phyloP scores from a whole-genome alignment of 2,329 filamentous ascomycete species.

The Chalaropsis ovoidea region DNA sequence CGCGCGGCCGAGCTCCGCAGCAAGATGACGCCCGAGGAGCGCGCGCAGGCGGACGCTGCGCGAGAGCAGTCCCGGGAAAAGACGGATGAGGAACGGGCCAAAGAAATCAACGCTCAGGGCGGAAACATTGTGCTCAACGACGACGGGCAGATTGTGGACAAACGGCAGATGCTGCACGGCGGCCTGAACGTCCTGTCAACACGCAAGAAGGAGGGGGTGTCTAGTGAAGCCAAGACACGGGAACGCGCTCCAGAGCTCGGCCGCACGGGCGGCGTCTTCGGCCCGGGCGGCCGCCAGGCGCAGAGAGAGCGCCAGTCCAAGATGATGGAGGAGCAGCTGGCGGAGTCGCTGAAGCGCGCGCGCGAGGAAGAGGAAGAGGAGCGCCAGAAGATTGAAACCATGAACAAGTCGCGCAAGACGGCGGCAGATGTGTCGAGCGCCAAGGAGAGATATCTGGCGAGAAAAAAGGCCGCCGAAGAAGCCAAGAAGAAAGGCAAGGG shows the following conservation, averaged over 20 bases:
- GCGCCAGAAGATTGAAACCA: constrained; percentile 50
- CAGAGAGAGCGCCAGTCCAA: constrained; percentile 65
- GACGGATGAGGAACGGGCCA: constrained; percentile 53
- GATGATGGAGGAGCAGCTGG: constrained; percentile 70
- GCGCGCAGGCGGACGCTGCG: constrained; percentile 29
- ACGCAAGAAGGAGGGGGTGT: constrained; percentile 8
- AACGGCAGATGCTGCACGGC: constrained; percentile 64
- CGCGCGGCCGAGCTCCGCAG: constrained; percentile 52
- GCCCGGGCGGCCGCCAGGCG: constrained; percentile 40
- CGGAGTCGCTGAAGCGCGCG: constrained; percentile 59
- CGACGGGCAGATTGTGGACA: constrained; percentile 73
- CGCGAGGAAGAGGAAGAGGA: constrained; percentile 57
- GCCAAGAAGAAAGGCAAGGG: constrained; percentile 42
- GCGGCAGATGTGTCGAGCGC: constrained; percentile 65
- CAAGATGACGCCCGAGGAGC: constrained; percentile 35
- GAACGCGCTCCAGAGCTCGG: constrained; percentile 21
- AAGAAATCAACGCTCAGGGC: constrained; percentile 54
- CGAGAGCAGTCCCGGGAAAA: constrained; percentile 36
- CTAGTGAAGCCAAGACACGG: constrained; percentile 10
- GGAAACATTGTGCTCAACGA: constrained; percentile 62
- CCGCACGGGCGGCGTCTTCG: constrained; percentile 33
- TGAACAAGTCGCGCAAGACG: constrained; percentile 68
- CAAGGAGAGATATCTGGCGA: constrained; percentile 66
- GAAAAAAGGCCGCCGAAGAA: constrained; percentile 65
- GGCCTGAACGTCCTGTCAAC: constrained; percentile 59